Base-by-base conservation (phyloP, 2,329 filamentous ascomycete genomes). In the Metarhizium rileyi region DNA sequence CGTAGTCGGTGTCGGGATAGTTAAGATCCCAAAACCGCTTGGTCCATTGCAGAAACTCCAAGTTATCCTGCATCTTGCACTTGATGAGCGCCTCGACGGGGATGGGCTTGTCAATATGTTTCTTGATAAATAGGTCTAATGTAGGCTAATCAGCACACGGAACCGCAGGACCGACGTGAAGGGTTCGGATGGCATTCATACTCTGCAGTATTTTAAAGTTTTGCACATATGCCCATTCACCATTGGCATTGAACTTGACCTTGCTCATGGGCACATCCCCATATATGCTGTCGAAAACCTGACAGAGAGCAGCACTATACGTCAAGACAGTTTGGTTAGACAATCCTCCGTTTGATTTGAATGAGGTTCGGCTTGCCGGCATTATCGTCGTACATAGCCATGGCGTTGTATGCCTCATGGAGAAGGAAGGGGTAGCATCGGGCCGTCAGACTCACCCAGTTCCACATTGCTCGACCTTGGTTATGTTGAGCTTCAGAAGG, bases 11-110 rank as follows among this genome's bases (percentile, higher is more conserved):
- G 52, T 93, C 93, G 7, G 93, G 93, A 71, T 88, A 98, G 76
- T 96, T 90, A 66, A 96, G 88, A 64, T 98, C 93, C 93, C 93
- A 98, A 75, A 90, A 96, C 59, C 80, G 78, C 80, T 98, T 98
- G 52, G 84, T 84, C 86, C 90, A 98, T 73, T 98, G 93, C 53
- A 98, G 77, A 68, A 98, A 98, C 66, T 97, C 93, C 61, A 98
- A 86, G 74, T 98, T 98, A 70, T 98, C 93, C 78, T 98, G 93
- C 91, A 98, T 98, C 77, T 95, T 96, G 78, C 93, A 98, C 71
- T 97, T 98, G 61, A 93, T 81, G 52, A 98, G 83, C 51, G 79
- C 76, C 68, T 95, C 83, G 66, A 97, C 89, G 52, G 89, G 89
- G 60, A 98, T 84, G 26, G 86, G 85, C 66, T 90, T 90, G 61